Evolutionary conservation across 1,139 yeast genomes (phyloP).

Genomic region (Debaryomyces subglobosus): DNA sequence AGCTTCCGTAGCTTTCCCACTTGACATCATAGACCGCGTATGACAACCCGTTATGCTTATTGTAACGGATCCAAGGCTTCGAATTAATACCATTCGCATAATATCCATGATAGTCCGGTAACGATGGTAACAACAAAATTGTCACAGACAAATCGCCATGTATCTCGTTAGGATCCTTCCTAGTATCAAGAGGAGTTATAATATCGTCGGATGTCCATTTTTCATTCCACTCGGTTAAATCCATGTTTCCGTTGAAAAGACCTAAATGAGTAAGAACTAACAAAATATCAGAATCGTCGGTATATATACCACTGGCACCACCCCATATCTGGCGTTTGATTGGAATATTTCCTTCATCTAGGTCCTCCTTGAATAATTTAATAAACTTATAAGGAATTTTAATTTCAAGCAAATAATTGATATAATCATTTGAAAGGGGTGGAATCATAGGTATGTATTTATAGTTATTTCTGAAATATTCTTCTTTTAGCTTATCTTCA

Average conservation of each 20-base stretch:
- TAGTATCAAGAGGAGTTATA: slow-evolving; percentile 23
- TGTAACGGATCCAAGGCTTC: slow-evolving; percentile 62
- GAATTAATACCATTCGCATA: slow-evolving; percentile 72
- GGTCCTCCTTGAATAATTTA: slow-evolving; percentile 26
- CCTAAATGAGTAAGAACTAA: slow-evolving; percentile 78
- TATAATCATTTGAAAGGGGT: slow-evolving; percentile 53
- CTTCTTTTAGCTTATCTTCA: slow-evolving; percentile 26
- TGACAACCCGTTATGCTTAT: slow-evolving; percentile 71
- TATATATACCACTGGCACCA: slow-evolving; percentile 72
- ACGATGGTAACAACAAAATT: slow-evolving; percentile 67
- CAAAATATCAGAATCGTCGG: slow-evolving; percentile 89
- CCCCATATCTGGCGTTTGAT: slow-evolving; percentile 80
- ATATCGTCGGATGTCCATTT: slow-evolving; percentile 33
- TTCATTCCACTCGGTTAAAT: slow-evolving; percentile 40
- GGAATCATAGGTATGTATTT: slow-evolving; percentile 47
- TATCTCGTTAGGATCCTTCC: slow-evolving; percentile 33
- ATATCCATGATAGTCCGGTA: slow-evolving; percentile 62
- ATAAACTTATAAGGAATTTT: slow-evolving; percentile 57
- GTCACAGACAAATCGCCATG: slow-evolving; percentile 67
- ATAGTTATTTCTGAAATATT: slow-evolving; percentile 15
- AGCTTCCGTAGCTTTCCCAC: slow-evolving; percentile 46
- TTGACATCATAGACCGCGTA: slow-evolving; percentile 58
- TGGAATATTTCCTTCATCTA: slow-evolving; percentile 36
- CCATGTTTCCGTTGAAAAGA: slow-evolving; percentile 39
- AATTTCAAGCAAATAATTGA: slow-evolving; percentile 64